phyloP scores from a whole-genome alignment of 2,329 filamentous ascomycete genomes.

The Arthroderma sp. region DNA sequence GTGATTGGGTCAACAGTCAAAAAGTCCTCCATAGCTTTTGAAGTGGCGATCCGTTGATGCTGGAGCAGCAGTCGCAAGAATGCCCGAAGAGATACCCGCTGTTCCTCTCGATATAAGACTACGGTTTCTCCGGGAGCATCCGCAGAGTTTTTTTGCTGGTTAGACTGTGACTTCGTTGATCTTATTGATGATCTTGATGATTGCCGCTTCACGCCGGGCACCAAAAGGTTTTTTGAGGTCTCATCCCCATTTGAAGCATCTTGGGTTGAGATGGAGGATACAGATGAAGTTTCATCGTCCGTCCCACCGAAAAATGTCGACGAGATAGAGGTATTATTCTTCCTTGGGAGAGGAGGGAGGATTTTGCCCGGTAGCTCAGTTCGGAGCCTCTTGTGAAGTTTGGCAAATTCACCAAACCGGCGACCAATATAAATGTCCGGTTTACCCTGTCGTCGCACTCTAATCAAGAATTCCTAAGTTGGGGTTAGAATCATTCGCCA shows the following conservation, averaged over 20 bases:
- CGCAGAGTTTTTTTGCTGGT: slow-evolving; percentile 7
- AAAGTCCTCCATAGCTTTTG: slow-evolving; percentile 74
- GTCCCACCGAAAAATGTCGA: slow-evolving; percentile 45
- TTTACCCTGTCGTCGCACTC: slow-evolving; percentile 65
- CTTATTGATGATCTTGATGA: slow-evolving; percentile 7
- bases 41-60: slow-evolving; percentile 70
- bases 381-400: slow-evolving; percentile 64
- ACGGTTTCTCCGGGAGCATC: slow-evolving; percentile 34
- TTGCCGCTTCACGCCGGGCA: neutral
- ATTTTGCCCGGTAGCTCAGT: slow-evolving; percentile 84
- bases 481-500: neutral
- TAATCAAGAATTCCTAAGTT: slow-evolving; percentile 68
- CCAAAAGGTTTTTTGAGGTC: slow-evolving; percentile 21
- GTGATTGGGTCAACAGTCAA: slow-evolving; percentile 59
- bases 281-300: slow-evolving; percentile 64
- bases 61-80: slow-evolving; percentile 78
- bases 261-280: slow-evolving; percentile 67
- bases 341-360: slow-evolving; percentile 71
- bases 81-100: slow-evolving; percentile 79
- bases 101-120: slow-evolving; percentile 68
- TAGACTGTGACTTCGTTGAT: slow-evolving; percentile 15
- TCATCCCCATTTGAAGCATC: slow-evolving; percentile 35
- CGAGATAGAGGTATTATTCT: slow-evolving; percentile 72
- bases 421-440: slow-evolving; percentile 68
- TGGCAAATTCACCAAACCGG: slow-evolving; percentile 76